Evolutionary conservation across 2,329 filamentous ascomycete genomes (phyloP), one percentile per base, ranked within the genome.

Genomic region (Aspergillus floridensis): DNA sequence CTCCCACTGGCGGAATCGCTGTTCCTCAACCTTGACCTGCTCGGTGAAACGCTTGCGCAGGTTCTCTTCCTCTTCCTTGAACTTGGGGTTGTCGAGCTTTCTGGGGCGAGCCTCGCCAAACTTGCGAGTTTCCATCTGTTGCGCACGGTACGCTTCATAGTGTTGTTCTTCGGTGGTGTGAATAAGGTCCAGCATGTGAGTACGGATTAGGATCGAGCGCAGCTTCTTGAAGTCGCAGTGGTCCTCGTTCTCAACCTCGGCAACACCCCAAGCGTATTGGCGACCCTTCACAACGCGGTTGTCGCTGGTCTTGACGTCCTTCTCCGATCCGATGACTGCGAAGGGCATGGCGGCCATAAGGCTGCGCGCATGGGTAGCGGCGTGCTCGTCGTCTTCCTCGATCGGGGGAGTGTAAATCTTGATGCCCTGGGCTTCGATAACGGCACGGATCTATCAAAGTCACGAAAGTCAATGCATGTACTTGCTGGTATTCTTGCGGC

Each of bases 141-240:
- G 92, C 57, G 95, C 95, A 72, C 95, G 93, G 85, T 99, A 99
- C 62, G 92, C 93, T 81, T 99, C 95, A 83, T 99, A 99, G 85
- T 99, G 95, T 72, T 92, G 88, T 84, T 99, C 95, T 82, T 99
- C 95, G 69, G 95, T 99, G 65, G 96, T 99, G 84, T 99, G 95
- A 77, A 99, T 99, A 66, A 99, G 90, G 77, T 99, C 95, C 72
- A 99, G 88, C 95, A 99, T 99, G 84, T 99, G 95, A 53, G 93
- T 97, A 79, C 95, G 92, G 83, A 99, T 98, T 68, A 99, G 85
- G 73, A 99, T 98, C 52, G 93, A 96, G 72, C 95, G 93, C 65
- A 99, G 90, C 85, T 99, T 99, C 90, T 99, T 99, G 86, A 99
- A 99, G 81, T 99, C 95, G 81, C 95, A 99, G 85, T 99, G 95